Base-by-base conservation (phyloP, 1,284 basidiomycete species). In the Ceratobasidium theobromae region DNA sequence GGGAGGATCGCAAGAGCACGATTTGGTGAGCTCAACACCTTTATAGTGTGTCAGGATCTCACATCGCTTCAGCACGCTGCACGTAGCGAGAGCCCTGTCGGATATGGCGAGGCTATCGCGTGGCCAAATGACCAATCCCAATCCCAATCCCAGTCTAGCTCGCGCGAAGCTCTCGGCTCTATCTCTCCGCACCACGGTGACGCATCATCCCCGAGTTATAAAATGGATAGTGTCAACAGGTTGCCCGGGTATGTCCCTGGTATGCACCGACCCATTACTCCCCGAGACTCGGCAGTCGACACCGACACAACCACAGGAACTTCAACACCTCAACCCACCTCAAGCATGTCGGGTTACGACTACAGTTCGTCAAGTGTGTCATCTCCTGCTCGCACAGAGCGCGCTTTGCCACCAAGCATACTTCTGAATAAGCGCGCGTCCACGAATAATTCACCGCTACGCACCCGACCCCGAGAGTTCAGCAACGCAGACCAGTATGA, bases 241-340 rank as follows among this genome's bases (percentile, higher is more conserved):
- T 73, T 89, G 23, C 89, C 89, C 62, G 89, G 90, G n/a, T 92
- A 92, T 75, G 85, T 91, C 66, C 89, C 89, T 38, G 89, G 90
- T 4, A 92, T 92, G 90, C 88, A 88, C 33, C 80, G 89, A 51
- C 90, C 90, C 12, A 90, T 91, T 86, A 92, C 90, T 9, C 89
- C 89, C 5, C 66, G 67, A 25, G 69, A 69, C 55, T 77, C 83
- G 53, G 89, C 45, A 8, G 57, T 62, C 12, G 57, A 51, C 21
- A 62, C 57, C n/a, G 57, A 62, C 18, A 51, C 57, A 12, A 32
- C 25, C 27, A 45, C 43, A 8, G 41, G 54, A 16, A 49, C 57
- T 16, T 62, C 57, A 16, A 62, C 57, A 5, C 57, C 45, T n/a
- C 57, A 58, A 16, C 55, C 43, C 33, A 28, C 27, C 23, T 43